Percentiles rank a stretch among this genome's conserved stretches.
These are phyloP conservation scores for Fusarium tanahbumbuense DNA, from an alignment of 2,329 filamentous ascomycete species.

Conservation along the genomic window DNA sequence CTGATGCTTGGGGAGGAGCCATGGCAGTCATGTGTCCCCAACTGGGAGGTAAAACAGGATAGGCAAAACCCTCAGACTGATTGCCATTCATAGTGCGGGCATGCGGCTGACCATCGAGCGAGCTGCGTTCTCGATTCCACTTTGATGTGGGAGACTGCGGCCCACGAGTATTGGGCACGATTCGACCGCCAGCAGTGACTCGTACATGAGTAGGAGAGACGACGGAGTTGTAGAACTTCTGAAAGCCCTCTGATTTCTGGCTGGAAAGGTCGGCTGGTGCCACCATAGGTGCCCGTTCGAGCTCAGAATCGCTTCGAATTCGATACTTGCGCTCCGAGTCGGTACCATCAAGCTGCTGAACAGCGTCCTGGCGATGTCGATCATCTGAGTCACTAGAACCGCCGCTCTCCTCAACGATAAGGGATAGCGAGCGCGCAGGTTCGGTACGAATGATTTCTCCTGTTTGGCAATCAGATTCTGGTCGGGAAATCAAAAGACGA, in stretches of 20 bases:
- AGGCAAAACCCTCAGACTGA: constrained; percentile 38
- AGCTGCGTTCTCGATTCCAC: constrained; percentile 57
- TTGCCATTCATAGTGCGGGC: constrained; percentile 37
- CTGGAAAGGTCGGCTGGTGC: constrained; percentile 65
- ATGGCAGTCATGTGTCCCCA: constrained; percentile 49
- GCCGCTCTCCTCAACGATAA: constrained; percentile 48
- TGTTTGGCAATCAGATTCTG: constrained; percentile 30
- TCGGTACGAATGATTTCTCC: constrained; percentile 50
- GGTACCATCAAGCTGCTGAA: constrained; percentile 54
- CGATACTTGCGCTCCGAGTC: constrained; percentile 59
- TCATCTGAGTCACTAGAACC: constrained; percentile 22
- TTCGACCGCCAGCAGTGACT: constrained; percentile 74
- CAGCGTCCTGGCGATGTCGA: constrained; percentile 28
- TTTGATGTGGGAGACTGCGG: constrained; percentile 65
- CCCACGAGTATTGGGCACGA: constrained; percentile 72
- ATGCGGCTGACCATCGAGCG: constrained; percentile 38
- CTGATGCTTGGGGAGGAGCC: constrained; percentile 49
- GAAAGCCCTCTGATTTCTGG: constrained; percentile 73
- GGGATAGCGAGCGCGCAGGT: constrained; percentile 44
- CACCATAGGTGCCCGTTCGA: constrained; percentile 60
- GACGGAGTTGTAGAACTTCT: constrained; percentile 75
- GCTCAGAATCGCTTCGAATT: constrained; percentile 59
- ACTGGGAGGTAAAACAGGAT: constrained; percentile 45
- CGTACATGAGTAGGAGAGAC: constrained; percentile 74
- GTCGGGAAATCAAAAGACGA: not conserved